Percentiles rank a stretch among this genome's conserved stretches.
These are phyloP conservation scores for Adansonia gregorii DNA, from an alignment of 441 rosid species.

Conservation along the genomic window DNA sequence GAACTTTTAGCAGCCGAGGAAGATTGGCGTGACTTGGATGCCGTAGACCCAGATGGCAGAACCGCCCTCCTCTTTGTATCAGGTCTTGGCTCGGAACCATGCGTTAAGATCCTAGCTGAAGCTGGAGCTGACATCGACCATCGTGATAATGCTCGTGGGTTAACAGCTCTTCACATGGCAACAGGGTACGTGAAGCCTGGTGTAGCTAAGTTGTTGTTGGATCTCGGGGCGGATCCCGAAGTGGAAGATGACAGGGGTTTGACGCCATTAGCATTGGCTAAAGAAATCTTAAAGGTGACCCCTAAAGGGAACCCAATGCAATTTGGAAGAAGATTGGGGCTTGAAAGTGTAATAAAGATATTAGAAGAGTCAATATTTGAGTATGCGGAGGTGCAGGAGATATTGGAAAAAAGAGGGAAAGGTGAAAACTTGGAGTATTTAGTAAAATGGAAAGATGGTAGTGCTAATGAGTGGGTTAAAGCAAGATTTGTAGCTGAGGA, in stretches of 20 bases:
- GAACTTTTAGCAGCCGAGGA: constrained; percentile 48
- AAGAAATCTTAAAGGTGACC: constrained; percentile 61
- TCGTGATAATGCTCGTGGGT: constrained; percentile 65
- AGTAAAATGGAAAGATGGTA: constrained; percentile 82
- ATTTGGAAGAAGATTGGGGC: constrained; percentile 71
- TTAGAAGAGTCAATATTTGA: constrained; percentile 64
- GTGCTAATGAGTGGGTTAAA: constrained; percentile 75
- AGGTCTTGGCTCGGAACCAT: constrained; percentile 77
- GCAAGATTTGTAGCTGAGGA: constrained; percentile 61
- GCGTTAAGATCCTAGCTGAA: constrained; percentile 66
- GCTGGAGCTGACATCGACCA: constrained; percentile 69
- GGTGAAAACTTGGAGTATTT: constrained; percentile 66
- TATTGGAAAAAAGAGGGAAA: constrained; percentile 77
- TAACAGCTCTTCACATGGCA: constrained; percentile 93
- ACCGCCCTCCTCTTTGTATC: constrained; percentile 80
- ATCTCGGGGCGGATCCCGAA: constrained; percentile 72
- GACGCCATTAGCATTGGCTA: constrained; percentile 63
- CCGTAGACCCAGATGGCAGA: constrained; percentile 75
- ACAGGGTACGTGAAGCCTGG: constrained; percentile 80
- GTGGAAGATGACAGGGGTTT: constrained; percentile 66
- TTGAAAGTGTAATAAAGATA: constrained; percentile 56
- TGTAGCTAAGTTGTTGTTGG: constrained; percentile 57
- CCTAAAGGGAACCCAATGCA: constrained; percentile 83
- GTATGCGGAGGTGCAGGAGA: constrained; percentile 80
- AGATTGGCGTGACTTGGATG: constrained; percentile 65